A percentile compares a stretch with the other conserved stretches of the same genome.
Evolutionary conservation across 768 basidiomycete species (phyloP).

Genomic region (Lactarius indigo): DNA sequence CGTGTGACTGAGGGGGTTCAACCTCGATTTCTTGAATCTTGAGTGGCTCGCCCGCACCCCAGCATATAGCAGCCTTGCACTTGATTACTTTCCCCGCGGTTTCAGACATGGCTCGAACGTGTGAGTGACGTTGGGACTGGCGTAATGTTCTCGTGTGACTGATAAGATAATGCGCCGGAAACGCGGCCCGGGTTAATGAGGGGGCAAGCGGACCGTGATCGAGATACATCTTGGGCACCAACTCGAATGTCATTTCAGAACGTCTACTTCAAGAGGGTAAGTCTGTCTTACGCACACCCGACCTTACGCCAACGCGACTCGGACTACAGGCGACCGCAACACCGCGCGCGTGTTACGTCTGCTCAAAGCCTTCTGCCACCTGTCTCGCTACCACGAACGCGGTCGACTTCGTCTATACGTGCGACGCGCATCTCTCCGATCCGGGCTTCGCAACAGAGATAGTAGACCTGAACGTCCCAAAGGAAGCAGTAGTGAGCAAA

Average conservation of each 20-base stretch:
- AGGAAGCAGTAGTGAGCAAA: slow-evolving; percentile 41
- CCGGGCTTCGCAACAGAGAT: slow-evolving; percentile 64
- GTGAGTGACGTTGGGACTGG: too few relatives aligned
- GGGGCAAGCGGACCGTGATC: not conserved
- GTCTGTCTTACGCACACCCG: slow-evolving; percentile 29
- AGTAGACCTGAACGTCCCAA: slow-evolving; percentile 36
- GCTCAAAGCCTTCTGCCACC: slow-evolving; percentile 74
- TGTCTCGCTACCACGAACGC: slow-evolving; percentile 84
- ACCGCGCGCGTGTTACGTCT: slow-evolving; percentile 71
- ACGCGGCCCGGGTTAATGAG: not conserved
- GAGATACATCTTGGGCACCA: not conserved
- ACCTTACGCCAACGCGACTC: not conserved
- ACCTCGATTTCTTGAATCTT: slow-evolving; percentile 92
- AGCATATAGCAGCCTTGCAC: slow-evolving; percentile 93
- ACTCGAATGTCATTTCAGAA: slow-evolving; percentile 69
- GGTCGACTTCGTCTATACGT: slow-evolving; percentile 83
- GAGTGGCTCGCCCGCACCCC: slow-evolving; percentile 85
- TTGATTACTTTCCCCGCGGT: slow-evolving; percentile 76
- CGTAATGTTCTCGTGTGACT: not conserved
- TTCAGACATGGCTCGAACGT: slow-evolving; percentile 53
- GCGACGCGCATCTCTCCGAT: slow-evolving; percentile 77
- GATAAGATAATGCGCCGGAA: not conserved
- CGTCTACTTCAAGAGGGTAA: slow-evolving; percentile 85
- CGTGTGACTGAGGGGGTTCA: slow-evolving; percentile 81
- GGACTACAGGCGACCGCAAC: slow-evolving; percentile 66